Evolutionary conservation across 495 filamentous ascomycete genomes (phyloP).

Genomic region (Trichoderma asperelloides): DNA sequence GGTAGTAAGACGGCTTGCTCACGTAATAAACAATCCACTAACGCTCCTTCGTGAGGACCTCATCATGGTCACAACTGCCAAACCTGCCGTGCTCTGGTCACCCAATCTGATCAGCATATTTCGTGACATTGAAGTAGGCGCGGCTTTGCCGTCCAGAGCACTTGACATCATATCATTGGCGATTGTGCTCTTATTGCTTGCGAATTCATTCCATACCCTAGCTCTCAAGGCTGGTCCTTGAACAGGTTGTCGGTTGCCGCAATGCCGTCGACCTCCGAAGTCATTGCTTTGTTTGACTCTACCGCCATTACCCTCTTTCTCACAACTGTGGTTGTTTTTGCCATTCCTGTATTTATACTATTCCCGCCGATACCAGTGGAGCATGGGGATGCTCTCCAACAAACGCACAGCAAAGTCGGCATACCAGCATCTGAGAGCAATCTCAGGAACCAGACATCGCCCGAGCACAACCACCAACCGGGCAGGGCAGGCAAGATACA

Average conservation of each 20-base stretch:
- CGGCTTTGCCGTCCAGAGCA: neutral
- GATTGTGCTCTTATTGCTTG: neutral
- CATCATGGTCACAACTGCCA: neutral
- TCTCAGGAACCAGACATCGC: constrained; percentile 28
- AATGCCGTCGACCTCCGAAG: neutral
- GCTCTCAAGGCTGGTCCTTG: neutral
- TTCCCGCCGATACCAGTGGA: constrained; percentile 36
- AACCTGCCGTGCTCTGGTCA: too few relatives aligned
- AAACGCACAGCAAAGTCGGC: constrained; percentile 35
- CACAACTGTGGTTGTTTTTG: constrained; percentile 37
- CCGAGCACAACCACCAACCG: constrained; percentile 26
- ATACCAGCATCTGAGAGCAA: constrained; percentile 31
- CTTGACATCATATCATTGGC: neutral
- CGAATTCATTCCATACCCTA: neutral
- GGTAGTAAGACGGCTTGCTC: neutral
- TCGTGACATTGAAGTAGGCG: neutral
- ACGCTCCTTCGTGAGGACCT: neutral
- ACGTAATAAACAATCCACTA: neutral
- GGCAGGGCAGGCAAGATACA: constrained; percentile 44
- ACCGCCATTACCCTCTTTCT: constrained; percentile 31
- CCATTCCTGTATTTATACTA: constrained; percentile 37
- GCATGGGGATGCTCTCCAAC: constrained; percentile 37
- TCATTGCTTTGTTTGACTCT: constrained; percentile 13
- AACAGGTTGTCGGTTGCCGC: constrained; percentile 12
- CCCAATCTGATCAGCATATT: too few relatives aligned